Conservation (phyloP, 495 filamentous ascomycete species). For the Apiosordaria backusii region DNA sequence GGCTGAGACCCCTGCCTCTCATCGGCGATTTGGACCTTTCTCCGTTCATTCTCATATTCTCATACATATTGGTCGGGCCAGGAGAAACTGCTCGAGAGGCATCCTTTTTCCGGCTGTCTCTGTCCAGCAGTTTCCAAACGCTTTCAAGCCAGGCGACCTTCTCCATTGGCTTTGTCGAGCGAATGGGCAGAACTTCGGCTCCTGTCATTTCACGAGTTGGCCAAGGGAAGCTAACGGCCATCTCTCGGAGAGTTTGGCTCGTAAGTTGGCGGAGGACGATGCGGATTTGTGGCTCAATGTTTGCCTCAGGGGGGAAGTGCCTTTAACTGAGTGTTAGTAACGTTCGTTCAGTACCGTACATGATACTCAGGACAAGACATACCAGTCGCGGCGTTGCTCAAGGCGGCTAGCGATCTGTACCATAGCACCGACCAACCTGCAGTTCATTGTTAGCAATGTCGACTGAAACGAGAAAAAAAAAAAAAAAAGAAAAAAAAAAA, state of each 20-base stretch:
- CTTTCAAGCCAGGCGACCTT: slow-evolving; percentile 34
- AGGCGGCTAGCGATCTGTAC: slow-evolving; percentile 33
- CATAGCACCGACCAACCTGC: slow-evolving; percentile 36
- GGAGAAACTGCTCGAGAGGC: slow-evolving; percentile 5
- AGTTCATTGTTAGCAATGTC: not conserved
- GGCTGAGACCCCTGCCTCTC: not conserved
- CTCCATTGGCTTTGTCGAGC: slow-evolving; percentile 34
- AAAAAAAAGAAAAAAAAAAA: not conserved
- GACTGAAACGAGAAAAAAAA: not conserved
- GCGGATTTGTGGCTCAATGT: slow-evolving; percentile 36
- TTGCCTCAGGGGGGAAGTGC: slow-evolving; percentile 27
- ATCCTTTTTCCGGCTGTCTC: slow-evolving; percentile 24
- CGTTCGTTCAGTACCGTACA: slow-evolving; percentile 26
- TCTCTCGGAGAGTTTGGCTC: slow-evolving; percentile 29
- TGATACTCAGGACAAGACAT: not conserved
- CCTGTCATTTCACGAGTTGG: slow-evolving; percentile 37
- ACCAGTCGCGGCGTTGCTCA: slow-evolving; percentile 31
- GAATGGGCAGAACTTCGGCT: slow-evolving; percentile 34
- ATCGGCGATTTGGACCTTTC: slow-evolving; percentile 19
- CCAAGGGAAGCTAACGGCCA: slow-evolving; percentile 38
- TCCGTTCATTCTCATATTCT: not conserved
- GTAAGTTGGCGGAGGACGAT: slow-evolving; percentile 36
- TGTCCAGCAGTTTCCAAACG: slow-evolving; percentile 26
- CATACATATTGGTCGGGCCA: not conserved
- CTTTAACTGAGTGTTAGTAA: not conserved